Evolutionary conservation across 768 basidiomycete species (phyloP), one percentile per base, ranked within the genome.

Genomic region (Hypsizygus marmoreus): DNA sequence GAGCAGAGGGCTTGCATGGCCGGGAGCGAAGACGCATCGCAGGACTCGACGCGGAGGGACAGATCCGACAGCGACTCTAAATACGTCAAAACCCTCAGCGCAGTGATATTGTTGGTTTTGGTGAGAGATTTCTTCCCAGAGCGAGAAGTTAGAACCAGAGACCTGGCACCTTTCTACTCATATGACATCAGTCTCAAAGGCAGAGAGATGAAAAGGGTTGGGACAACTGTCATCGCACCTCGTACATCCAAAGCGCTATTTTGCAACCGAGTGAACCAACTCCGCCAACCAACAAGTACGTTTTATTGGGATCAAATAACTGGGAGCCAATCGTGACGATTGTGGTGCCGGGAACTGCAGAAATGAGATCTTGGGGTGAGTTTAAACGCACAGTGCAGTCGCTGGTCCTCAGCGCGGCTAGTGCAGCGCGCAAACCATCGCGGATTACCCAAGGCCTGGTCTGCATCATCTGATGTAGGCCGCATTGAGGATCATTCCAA

Each of bases 161-260:
- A 53, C 6, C 62, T 58, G 26, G 70, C 72, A 17, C 72, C 72
- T 23, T 63, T 56, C 70, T 72, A 33, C 11, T 33, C 26, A 10
- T 3, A 17, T 17, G 43, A 13, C 9, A 24, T 33, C 17, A 30
- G 7, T 12, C 16, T 12, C 22, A 17, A n/a, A n/a, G 12, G 40
- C n/a, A 6, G 28, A 14, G 12, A 28, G 36, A 54, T n/a, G n/a
- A n/a, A n/a, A n/a, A n/a, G n/a, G n/a, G n/a, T n/a, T n/a, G n/a
- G n/a, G n/a, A n/a, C n/a, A n/a, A n/a, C n/a, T n/a, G n/a, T n/a
- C n/a, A n/a, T n/a, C 63, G 6, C 41, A 73, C 73, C 58, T 66
- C 41, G 49, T 74, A 73, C 68, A 75, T 67, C 64, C 67, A 73
- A 14, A 68, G 37, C 6, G 73, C 71, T 16, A 70, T 47, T 17